These are phyloP conservation scores for Sindora glabra DNA, from an alignment of 306 rosid genomes.

Conservation along the genomic window DNA sequence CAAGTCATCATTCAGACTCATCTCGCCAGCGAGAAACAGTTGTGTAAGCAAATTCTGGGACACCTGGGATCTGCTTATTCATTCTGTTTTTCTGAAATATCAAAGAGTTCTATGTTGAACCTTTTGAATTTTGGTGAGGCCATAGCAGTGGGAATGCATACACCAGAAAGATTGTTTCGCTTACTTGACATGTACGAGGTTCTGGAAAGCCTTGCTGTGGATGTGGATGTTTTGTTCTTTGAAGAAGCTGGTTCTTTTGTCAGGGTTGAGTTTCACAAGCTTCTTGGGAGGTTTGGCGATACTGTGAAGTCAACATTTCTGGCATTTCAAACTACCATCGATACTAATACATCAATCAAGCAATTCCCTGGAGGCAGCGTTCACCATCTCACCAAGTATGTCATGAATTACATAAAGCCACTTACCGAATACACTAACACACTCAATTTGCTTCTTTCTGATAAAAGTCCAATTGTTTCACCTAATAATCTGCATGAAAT, in stretches of 20 bases:
- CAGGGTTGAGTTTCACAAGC: constrained; percentile 36
- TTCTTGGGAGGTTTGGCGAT: constrained; percentile 25
- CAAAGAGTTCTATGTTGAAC: constrained; percentile 26
- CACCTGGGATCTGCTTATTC: constrained; percentile 28
- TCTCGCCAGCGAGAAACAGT: constrained; percentile 43
- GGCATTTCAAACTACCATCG: constrained; percentile 36
- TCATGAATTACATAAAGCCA: constrained; percentile 48
- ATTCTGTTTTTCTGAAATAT: constrained; percentile 39
- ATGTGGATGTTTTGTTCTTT: constrained; percentile 32
- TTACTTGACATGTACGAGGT: constrained; percentile 62
- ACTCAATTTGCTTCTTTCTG: constrained; percentile 34
- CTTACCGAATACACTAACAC: constrained; percentile 29
- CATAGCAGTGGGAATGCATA: constrained; percentile 30
- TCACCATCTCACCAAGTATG: constrained; percentile 56
- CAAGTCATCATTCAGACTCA: constrained; percentile 41
- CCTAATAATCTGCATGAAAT: not conserved
- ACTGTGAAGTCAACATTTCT: constrained; percentile 35
- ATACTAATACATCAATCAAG: constrained; percentile 25
- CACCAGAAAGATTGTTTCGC: constrained; percentile 46
- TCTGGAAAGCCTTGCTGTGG: constrained; percentile 29
- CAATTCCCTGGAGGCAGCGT: constrained; percentile 43
- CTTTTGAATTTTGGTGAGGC: constrained; percentile 60
- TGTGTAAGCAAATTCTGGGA: constrained; percentile 45
- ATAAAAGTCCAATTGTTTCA: constrained; percentile 1
- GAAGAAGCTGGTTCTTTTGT: constrained; percentile 36